Evolutionary conservation across 805 yeast species (phyloP).

Genomic region (baker's yeast (Saccharomyces cerevisiae)): DNA sequence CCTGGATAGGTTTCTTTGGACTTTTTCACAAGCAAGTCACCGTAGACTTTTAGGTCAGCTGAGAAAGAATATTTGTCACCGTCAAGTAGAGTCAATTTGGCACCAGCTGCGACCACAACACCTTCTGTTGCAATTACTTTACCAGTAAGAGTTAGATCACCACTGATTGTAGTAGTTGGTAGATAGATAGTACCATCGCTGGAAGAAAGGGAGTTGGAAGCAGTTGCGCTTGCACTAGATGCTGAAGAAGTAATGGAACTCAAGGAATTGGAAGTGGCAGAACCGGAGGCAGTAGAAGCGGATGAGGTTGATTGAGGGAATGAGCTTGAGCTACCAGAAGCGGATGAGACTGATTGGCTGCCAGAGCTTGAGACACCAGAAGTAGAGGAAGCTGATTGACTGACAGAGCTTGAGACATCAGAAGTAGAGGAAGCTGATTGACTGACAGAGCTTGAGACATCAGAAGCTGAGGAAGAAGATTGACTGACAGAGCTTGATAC

Average conservation of each 20-base stretch:
- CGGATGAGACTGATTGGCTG: background rate
- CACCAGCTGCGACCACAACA: conserved; percentile 1
- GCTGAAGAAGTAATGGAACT: background rate
- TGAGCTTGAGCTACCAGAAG: background rate
- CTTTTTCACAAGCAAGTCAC: background rate
- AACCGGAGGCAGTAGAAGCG: background rate
- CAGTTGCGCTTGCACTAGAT: background rate
- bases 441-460: background rate
- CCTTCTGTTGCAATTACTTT: conserved; percentile 1
- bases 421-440: background rate
- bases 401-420: background rate
- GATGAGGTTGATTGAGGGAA: background rate
- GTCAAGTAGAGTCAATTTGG: background rate
- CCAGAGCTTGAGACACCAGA: background rate
- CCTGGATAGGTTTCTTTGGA: conserved; percentile 1
- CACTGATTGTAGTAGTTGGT: conserved; percentile 1
- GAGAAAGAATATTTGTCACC: background rate
- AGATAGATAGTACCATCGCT: background rate
- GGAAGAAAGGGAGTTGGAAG: background rate
- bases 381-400: background rate
- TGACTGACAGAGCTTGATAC: background rate
- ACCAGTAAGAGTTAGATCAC: background rate
- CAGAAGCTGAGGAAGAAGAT: background rate
- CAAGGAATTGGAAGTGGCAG: background rate
- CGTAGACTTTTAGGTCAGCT: background rate